Conservation (phyloP, 2,329 filamentous ascomycete genomes). For the Furcasterigmium furcatum region DNA sequence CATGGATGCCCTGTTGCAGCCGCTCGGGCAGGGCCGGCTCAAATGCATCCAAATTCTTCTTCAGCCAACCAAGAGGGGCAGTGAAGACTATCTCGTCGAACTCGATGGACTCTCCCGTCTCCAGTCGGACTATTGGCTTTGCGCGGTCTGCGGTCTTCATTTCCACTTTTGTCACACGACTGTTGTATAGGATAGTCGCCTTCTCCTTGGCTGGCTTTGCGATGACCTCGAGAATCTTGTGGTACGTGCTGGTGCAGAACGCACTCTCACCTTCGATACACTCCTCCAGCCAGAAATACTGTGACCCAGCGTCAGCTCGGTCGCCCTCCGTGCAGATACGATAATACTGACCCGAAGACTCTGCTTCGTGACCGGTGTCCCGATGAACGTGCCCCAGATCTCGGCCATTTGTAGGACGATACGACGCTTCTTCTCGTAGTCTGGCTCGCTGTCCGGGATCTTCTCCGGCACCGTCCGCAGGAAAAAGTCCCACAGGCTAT, state of each 20-base stretch:
- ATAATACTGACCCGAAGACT: conserved; percentile 40
- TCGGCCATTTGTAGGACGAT: conserved; percentile 52
- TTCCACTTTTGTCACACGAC: conserved; percentile 41
- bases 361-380: conserved; percentile 59
- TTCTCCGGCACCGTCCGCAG: conserved; percentile 36
- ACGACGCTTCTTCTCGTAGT: conserved; percentile 34
- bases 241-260: conserved; percentile 58
- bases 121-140: conserved; percentile 38
- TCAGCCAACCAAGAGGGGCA: conserved; percentile 65
- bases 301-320: conserved; percentile 20
- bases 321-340: neutral
- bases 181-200: conserved; percentile 50
- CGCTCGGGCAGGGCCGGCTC: conserved; percentile 55
- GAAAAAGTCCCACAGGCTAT: conserved; percentile 55
- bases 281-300: conserved; percentile 77
- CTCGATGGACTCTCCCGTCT: conserved; percentile 37
- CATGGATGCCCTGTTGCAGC: conserved; percentile 58
- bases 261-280: conserved; percentile 69
- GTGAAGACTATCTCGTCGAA: conserved; percentile 72
- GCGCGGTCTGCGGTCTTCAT: conserved; percentile 19
- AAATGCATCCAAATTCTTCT: conserved; percentile 56
- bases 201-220: conserved; percentile 52
- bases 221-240: conserved; percentile 54
- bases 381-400: conserved; percentile 70
- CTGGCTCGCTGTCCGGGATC: conserved; percentile 40